These are phyloP conservation scores for Clitopilus passeckerianus DNA, from an alignment of 768 basidiomycete genomes.

Conservation along the genomic window DNA sequence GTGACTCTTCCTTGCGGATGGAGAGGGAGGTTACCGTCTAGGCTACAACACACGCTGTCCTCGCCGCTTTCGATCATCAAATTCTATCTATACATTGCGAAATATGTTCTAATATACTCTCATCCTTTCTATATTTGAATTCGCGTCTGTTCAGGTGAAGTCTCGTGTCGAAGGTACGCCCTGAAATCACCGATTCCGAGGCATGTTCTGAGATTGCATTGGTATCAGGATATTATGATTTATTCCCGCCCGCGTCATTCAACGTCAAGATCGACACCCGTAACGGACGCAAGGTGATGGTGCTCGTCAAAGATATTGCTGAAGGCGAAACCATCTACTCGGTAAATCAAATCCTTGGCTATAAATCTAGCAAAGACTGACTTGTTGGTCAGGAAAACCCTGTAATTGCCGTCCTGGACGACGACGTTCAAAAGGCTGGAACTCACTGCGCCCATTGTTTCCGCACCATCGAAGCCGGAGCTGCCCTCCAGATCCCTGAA, in stretches of 20 bases:
- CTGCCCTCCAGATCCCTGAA: conserved; percentile 36
- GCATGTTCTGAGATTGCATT: conserved; percentile 6
- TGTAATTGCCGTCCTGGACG: conserved; percentile 65
- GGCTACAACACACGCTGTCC: conserved; percentile 4
- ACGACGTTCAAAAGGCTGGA: conserved; percentile 63
- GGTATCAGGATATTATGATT: conserved; percentile 64
- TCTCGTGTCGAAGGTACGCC: conserved; percentile 72
- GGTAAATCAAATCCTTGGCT: conserved; percentile 26
- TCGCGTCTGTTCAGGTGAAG: conserved; percentile 45
- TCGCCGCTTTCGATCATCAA: conserved; percentile 1
- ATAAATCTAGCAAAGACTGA: conserved; percentile 2
- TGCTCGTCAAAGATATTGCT: conserved; percentile 62
- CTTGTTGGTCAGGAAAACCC: conserved; percentile 57
- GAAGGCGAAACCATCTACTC: conserved; percentile 76
- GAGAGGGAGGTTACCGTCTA: conserved; percentile 1
- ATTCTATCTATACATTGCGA: conserved; percentile 11
- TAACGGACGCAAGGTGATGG: conserved; percentile 45
- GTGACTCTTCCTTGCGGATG: conserved; percentile 9
- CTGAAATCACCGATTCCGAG: not conserved
- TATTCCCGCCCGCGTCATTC: conserved; percentile 69
- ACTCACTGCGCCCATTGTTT: conserved; percentile 75
- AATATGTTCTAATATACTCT: conserved; percentile 60
- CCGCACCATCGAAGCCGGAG: conserved; percentile 43
- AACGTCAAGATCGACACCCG: conserved; percentile 58
- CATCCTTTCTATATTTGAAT: conserved; percentile 27